These are phyloP conservation scores for Solanum dulcamara DNA, from an alignment of 257 asterid species.

Conservation along the genomic window DNA sequence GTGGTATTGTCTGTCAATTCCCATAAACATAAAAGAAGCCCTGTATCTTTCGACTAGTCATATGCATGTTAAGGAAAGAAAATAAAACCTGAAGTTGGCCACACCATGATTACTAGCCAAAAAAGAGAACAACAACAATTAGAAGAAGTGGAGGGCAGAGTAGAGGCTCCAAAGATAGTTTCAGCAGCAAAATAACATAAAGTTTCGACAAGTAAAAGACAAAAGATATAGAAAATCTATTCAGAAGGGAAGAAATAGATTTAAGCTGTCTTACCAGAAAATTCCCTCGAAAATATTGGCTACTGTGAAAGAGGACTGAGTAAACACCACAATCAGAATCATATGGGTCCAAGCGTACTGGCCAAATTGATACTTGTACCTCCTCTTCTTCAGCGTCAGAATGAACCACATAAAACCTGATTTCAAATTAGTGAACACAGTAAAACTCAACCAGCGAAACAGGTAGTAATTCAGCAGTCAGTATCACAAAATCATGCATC, in stretches of 20 bases:
- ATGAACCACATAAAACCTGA: conserved; percentile 93
- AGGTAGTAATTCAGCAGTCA: background rate
- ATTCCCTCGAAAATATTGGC: conserved; percentile 80
- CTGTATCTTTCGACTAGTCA: background rate
- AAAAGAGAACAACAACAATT: background rate
- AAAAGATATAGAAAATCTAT: background rate
- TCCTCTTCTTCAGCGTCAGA: conserved; percentile 74
- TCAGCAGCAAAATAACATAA: background rate
- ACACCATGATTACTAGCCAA: background rate
- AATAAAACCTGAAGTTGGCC: background rate
- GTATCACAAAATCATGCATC: background rate
- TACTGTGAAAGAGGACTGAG: conserved; percentile 71
- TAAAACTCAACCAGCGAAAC: background rate
- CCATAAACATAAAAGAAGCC: background rate
- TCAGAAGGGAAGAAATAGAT: background rate
- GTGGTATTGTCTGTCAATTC: background rate
- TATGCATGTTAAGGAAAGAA: background rate
- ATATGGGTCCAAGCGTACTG: conserved; percentile 88
- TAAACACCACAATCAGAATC: conserved; percentile 71
- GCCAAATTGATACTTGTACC: conserved; percentile 89
- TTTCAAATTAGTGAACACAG: background rate
- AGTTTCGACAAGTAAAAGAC: background rate
- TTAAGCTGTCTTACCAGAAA: conserved; percentile 42
- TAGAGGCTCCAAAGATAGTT: background rate
- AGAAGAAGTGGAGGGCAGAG: background rate